Evolutionary conservation across 2,329 filamentous ascomycete species (phyloP).

Genomic region (Ophiostoma montium): DNA sequence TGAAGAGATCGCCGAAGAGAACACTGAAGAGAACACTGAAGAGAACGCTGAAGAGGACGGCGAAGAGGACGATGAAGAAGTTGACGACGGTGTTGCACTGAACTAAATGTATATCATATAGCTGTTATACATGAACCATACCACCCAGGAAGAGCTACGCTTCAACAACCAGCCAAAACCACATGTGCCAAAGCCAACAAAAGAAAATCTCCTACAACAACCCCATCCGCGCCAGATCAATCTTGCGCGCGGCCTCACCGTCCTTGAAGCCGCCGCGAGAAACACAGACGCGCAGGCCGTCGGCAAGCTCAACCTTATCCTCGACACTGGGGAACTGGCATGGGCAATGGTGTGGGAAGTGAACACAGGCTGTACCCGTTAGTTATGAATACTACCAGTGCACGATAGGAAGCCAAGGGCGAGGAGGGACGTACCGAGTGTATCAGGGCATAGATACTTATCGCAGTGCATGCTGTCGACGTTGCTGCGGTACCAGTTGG

Average conservation of each 20-base stretch:
- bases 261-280: conserved; percentile 62
- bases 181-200: background rate
- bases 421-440: conserved; percentile 36
- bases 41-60: background rate
- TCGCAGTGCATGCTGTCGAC: conserved; percentile 59
- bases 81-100: background rate
- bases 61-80: background rate
- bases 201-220: conserved; percentile 35
- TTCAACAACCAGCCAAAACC: background rate
- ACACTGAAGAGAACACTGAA: too few species aligned
- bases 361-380: conserved; percentile 59
- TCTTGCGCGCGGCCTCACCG: conserved; percentile 58
- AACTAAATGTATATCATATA: too few species aligned
- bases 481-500: conserved; percentile 49
- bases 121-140: too few species aligned
- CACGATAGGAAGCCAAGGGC: background rate
- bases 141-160: background rate
- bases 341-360: conserved; percentile 94
- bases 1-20: too few species aligned
- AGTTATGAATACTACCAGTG: too few species aligned
- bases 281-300: conserved; percentile 59
- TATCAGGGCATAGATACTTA: conserved; percentile 89
- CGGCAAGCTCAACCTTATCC: conserved; percentile 62
- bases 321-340: conserved; percentile 67
- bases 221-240: conserved; percentile 69